Percentiles rank a stretch among this genome's conserved stretches.
Evolutionary conservation across 163 green algal genomes (phyloP).

Genomic region (Scenedesmus sp.): DNA sequence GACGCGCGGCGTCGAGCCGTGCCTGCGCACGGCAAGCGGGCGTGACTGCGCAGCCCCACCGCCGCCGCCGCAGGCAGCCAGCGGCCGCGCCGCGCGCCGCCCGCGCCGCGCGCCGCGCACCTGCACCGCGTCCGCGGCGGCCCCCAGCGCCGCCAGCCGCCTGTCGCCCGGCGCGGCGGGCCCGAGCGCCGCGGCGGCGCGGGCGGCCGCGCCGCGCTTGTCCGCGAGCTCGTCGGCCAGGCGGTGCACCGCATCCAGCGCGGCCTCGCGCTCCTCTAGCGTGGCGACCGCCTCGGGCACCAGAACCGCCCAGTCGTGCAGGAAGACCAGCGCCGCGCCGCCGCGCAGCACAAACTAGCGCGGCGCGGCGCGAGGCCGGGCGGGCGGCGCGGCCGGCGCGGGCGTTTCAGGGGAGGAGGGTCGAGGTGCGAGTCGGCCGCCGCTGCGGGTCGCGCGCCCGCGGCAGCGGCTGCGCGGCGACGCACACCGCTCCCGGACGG

Average conservation of each 20-base stretch:
- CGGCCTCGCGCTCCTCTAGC: conserved; percentile 35
- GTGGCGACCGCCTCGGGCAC: conserved; percentile 23
- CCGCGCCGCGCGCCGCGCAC: not conserved
- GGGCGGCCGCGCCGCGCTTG: not conserved
- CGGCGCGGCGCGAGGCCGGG: not conserved
- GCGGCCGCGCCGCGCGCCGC: too few relatives aligned
- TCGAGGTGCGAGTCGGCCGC: too few relatives aligned
- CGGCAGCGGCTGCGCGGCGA: not conserved
- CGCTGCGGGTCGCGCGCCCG: too few relatives aligned
- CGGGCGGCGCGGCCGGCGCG: too few relatives aligned
- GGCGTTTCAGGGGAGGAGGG: too few relatives aligned
- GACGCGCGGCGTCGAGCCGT: too few relatives aligned
- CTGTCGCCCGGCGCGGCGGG: conserved; percentile 2
- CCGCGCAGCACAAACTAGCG: conserved; percentile 9
- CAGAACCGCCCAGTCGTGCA: conserved; percentile 35
- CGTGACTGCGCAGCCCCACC: too few relatives aligned
- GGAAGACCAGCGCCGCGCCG: conserved; percentile 32
- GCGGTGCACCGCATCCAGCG: conserved; percentile 1
- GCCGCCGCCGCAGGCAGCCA: too few relatives aligned
- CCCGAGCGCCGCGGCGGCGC: not conserved
- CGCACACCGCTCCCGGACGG: not conserved
- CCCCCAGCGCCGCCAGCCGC: not conserved
- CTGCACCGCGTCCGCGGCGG: conserved; percentile 1
- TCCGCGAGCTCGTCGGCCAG: conserved; percentile 32
- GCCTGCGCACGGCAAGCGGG: too few relatives aligned